Percentiles rank a stretch among this genome's conserved stretches.
Evolutionary conservation across 225 moss, liverwort and hornwort species (phyloP).

Genomic region (Physcomitrellopsis africana): DNA sequence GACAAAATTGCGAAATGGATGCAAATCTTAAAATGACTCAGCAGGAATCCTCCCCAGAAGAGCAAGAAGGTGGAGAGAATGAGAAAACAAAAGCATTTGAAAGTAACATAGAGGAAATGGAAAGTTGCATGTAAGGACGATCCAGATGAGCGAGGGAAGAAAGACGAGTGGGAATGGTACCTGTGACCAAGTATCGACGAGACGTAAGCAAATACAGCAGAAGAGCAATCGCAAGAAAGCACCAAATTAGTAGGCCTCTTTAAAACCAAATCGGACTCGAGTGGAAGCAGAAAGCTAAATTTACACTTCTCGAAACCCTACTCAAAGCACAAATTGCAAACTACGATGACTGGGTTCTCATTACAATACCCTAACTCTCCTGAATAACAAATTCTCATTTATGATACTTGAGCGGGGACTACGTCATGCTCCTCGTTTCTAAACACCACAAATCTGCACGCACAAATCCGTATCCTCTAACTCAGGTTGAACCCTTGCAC

Average conservation of each 20-base stretch:
- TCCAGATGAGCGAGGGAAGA: too few species aligned
- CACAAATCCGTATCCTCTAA: slow-evolving; percentile 1
- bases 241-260: not conserved
- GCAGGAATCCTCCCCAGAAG: not conserved
- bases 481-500: slow-evolving; percentile 8
- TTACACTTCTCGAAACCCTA: slow-evolving; percentile 10
- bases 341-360: slow-evolving; percentile 4
- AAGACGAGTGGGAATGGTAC: too few species aligned
- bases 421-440: too few species aligned
- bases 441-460: not conserved
- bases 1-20: not conserved
- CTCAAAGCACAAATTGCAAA: slow-evolving; percentile 15
- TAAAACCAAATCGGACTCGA: too few species aligned
- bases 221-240: not conserved
- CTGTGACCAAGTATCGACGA: not conserved
- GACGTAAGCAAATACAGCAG: too few species aligned
- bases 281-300: not conserved
- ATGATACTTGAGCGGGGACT: too few species aligned
- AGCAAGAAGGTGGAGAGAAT: not conserved
- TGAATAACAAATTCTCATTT: not conserved
- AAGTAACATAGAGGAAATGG: too few species aligned
- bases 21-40: not conserved
- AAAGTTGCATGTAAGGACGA: too few species aligned
- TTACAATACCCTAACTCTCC: not conserved
- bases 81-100: not conserved